Percentiles rank a stretch among this genome's conserved stretches.
Evolutionary conservation across 805 yeast species (phyloP).

Genomic region (Saturnispora quitensis): DNA sequence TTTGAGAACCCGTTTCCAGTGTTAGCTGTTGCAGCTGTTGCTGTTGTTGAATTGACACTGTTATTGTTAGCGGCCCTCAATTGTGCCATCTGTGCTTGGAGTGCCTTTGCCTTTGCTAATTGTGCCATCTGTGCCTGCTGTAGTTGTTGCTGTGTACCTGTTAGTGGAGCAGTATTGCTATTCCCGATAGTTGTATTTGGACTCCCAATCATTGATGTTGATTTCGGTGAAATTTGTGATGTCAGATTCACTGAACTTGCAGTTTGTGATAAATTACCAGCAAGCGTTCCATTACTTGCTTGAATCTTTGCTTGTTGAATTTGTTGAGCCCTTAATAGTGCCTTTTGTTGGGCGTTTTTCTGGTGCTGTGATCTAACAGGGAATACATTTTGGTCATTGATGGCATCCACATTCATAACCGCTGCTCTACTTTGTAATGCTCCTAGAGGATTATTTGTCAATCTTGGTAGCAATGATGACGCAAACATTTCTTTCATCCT

Average conservation of each 20-base stretch:
- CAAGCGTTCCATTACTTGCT: conserved; percentile 10
- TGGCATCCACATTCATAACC: conserved; percentile 60
- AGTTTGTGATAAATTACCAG: conserved; percentile 13
- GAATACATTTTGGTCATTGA: conserved; percentile 49
- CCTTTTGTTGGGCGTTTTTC: conserved; percentile 16
- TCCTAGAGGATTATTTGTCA: conserved; percentile 52
- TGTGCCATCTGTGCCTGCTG: conserved; percentile 12
- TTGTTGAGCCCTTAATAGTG: conserved; percentile 13
- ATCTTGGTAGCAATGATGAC: conserved; percentile 63
- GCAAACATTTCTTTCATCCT: conserved; percentile 94
- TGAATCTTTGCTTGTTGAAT: conserved; percentile 6
- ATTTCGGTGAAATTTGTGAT: background rate
- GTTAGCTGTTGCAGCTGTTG: background rate
- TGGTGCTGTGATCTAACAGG: conserved; percentile 43
- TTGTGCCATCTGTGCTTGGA: conserved; percentile 10
- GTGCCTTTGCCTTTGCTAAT: conserved; percentile 19
- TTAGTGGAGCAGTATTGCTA: conserved; percentile 3
- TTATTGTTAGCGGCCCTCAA: conserved; percentile 4
- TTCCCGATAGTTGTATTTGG: conserved; percentile 7
- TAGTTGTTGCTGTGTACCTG: conserved; percentile 9
- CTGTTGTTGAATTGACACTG: conserved; percentile 5
- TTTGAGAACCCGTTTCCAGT: background rate
- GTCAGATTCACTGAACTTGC: conserved; percentile 6
- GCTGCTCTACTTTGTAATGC: conserved; percentile 76
- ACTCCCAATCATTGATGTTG: background rate